phyloP scores from a whole-genome alignment of 495 filamentous ascomycete genomes.

The Parmelia sp. region DNA sequence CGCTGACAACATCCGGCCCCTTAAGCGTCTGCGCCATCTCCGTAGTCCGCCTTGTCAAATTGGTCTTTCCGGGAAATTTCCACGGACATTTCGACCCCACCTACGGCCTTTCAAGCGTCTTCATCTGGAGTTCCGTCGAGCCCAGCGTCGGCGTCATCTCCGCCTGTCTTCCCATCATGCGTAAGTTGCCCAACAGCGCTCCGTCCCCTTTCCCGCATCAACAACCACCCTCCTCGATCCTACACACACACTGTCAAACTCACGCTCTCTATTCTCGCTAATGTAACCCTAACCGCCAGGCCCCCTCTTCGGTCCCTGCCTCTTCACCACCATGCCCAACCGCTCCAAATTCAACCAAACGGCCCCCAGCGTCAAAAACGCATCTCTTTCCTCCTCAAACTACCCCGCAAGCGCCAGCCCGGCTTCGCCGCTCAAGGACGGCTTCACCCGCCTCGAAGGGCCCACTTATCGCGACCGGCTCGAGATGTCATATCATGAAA shows the following conservation, averaged over 20 bases:
- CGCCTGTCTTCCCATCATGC: conserved; percentile 36
- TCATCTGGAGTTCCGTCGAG: conserved; percentile 42
- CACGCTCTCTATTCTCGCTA: no score
- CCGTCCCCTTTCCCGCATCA: not conserved
- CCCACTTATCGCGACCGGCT: not conserved
- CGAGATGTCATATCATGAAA: not conserved
- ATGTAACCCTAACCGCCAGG: conserved; percentile 1
- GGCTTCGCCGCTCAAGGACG: not conserved
- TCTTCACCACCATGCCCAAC: not conserved
- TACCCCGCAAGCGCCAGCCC: not conserved
- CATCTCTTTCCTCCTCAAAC: not conserved
- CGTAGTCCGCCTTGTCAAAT: conserved; percentile 22
- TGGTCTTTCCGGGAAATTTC: conserved; percentile 18
- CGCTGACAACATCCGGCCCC: conserved; percentile 1
- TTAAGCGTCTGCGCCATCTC: conserved; percentile 29
- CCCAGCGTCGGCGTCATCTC: conserved; percentile 40
- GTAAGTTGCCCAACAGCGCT: not conserved
- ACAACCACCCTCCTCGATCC: not conserved
- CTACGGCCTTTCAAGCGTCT: conserved; percentile 31
- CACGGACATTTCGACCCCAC: conserved; percentile 25
- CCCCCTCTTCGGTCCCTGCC: conserved; percentile 8
- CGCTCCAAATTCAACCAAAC: not conserved
- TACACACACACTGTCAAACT: not conserved
- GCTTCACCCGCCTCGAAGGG: not conserved
- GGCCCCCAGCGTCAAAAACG: not conserved